Evolutionary conservation across 192 early-diverging fungal species (phyloP), one percentile per base, ranked within the genome.

Genomic region (Rhizoclosmatium globosum): DNA sequence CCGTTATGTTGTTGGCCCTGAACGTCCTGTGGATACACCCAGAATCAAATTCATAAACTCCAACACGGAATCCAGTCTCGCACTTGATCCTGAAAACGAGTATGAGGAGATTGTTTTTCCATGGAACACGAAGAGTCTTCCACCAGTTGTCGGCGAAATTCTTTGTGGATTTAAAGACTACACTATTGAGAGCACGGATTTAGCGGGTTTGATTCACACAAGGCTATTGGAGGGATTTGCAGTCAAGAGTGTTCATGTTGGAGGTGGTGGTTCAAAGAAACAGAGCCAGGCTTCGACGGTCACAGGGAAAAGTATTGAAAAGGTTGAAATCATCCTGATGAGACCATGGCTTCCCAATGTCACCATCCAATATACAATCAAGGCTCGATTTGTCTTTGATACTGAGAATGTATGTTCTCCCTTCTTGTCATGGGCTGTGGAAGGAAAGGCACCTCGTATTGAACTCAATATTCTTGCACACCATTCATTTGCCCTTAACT

Each of bases 351-450:
- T 85, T 21, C 76, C 80, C 2, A 83, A 85, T 60, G 85, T 87
- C n/a, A 87, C 82, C 4, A 83, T 89, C 50, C 77, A 82, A 53
- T 90, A 88, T 74, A 88, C 83, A 17, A 84, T 87, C 74, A 87
- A 86, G 70, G 79, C 82, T 13, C 64, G 61, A 4, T 84, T 81
- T 79, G 44, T 50, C 9, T 38, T 64, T 9, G 79, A 68, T 42
- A 31, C 23, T 17, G 47, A 39, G 15, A 47, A 64, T 13, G 11
- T 11, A 0, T 11, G n/a, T 1, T 48, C 48, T 17, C 42, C 64
- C 6, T 50, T 56, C 41, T 31, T 81, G 50, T 57, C 81, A 0
- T 47, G 47, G 2, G 74, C 53, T 11, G 44, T 62, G 2, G 61
- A 67, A 15, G 19, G 39, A 21, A 88, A 88, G 61, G 58, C 69